These are phyloP conservation scores for Mycena belliarum DNA, from an alignment of 768 basidiomycete species.

Conservation along the genomic window DNA sequence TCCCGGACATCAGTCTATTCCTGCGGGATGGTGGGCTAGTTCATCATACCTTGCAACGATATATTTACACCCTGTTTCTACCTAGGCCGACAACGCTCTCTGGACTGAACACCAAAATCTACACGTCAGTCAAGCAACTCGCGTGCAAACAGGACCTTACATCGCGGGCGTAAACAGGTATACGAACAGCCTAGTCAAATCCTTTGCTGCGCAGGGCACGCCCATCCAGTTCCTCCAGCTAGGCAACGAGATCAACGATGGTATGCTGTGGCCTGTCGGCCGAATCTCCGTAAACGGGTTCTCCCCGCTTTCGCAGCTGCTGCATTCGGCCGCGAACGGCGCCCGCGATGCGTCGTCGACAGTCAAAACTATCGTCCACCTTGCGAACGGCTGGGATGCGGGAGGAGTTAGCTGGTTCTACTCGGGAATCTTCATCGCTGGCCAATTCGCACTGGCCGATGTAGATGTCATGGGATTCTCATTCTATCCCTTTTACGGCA, in stretches of 20 bases:
- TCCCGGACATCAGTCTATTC: slow-evolving; percentile 62
- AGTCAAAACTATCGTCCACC: slow-evolving; percentile 55
- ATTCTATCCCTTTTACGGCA: slow-evolving; percentile 38
- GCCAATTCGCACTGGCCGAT: slow-evolving; percentile 48
- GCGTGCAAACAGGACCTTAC: neutral
- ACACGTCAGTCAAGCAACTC: slow-evolving; percentile 36
- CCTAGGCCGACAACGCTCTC: slow-evolving; percentile 25
- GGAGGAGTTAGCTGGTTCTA: slow-evolving; percentile 49
- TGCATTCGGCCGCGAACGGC: slow-evolving; percentile 61
- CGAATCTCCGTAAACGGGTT: slow-evolving; percentile 54
- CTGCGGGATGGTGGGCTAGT: slow-evolving; percentile 51
- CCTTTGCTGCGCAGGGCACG: slow-evolving; percentile 54
- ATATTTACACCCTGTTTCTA: no score
- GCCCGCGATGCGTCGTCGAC: slow-evolving; percentile 49
- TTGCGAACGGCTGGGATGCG: slow-evolving; percentile 64
- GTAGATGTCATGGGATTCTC: slow-evolving; percentile 52
- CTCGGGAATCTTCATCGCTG: slow-evolving; percentile 51
- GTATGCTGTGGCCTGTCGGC: slow-evolving; percentile 63
- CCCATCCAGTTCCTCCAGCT: slow-evolving; percentile 57
- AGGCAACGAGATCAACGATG: slow-evolving; percentile 69
- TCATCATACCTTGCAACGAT: neutral
- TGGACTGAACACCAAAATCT: slow-evolving; percentile 59
- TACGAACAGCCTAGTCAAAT: slow-evolving; percentile 50
- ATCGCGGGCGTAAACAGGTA: no score
- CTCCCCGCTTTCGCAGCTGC: slow-evolving; percentile 54